Evolutionary conservation across 345 rosid genomes (phyloP).

Genomic region (Eucalyptus albens): DNA sequence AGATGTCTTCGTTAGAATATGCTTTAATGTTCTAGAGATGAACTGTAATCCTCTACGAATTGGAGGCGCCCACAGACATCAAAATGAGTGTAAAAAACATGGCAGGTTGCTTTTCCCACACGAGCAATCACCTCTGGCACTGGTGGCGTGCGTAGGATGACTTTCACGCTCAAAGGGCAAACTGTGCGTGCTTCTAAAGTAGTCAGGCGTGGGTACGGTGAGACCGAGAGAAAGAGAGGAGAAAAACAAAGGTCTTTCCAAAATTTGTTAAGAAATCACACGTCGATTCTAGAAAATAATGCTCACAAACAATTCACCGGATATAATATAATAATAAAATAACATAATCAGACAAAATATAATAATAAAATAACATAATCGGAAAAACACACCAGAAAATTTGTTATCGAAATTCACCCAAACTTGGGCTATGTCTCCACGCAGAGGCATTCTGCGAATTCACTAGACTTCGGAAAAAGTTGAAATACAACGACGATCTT

Average conservation of each 20-base stretch:
- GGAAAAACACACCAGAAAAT: too few relatives aligned
- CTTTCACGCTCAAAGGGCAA: background rate
- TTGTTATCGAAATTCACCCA: too few relatives aligned
- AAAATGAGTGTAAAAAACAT: background rate
- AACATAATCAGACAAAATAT: too few relatives aligned
- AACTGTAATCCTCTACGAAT: background rate
- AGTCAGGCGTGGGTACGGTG: background rate
- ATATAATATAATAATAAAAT: too few relatives aligned
- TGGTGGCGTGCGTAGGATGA: background rate
- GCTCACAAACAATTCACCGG: too few relatives aligned
- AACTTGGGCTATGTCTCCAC: accelerated
- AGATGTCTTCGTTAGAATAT: background rate
- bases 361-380: too few relatives aligned
- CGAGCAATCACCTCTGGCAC: background rate
- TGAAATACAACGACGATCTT: too few relatives aligned
- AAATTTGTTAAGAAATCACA: background rate
- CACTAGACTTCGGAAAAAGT: too few relatives aligned
- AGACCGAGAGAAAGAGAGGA: background rate
- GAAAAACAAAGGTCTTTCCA: background rate
- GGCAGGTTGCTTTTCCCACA: background rate
- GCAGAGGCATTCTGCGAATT: too few relatives aligned
- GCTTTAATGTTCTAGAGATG: background rate
- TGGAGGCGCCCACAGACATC: background rate
- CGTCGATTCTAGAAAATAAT: too few relatives aligned
- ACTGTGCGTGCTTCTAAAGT: background rate